phyloP scores from a whole-genome alignment of 768 basidiomycete species.

The Phaeotremella skinneri region DNA sequence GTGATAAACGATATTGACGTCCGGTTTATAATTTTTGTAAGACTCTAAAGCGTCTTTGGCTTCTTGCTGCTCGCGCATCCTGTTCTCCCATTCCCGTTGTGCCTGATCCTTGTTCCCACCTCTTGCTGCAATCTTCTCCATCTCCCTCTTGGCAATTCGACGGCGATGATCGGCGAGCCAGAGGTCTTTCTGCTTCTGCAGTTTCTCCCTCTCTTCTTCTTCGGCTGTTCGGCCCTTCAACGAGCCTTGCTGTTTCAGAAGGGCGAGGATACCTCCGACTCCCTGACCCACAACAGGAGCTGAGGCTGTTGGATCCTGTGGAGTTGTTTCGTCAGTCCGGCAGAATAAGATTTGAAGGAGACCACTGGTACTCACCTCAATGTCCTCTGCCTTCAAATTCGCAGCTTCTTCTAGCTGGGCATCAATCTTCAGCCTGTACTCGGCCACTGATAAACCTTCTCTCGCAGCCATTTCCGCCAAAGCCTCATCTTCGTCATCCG shows the following conservation, averaged over 20 bases:
- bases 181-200: slow-evolving; percentile 77
- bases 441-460: slow-evolving; percentile 49
- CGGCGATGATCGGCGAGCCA: slow-evolving; percentile 86
- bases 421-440: slow-evolving; percentile 55
- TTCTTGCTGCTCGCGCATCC: slow-evolving; percentile 85
- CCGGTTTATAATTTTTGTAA: slow-evolving; percentile 94
- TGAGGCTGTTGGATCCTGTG: slow-evolving; percentile 61
- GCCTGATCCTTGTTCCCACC: slow-evolving; percentile 83
- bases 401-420: slow-evolving; percentile 77
- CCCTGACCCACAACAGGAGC: slow-evolving; percentile 81
- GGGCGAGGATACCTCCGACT: slow-evolving; percentile 80
- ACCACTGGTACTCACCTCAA: slow-evolving; percentile 44
- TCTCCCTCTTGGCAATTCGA: slow-evolving; percentile 71
- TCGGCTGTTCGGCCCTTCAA: slow-evolving; percentile 66
- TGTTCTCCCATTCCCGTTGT: slow-evolving; percentile 90
- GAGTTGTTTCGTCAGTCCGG: not conserved
- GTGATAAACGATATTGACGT: slow-evolving; percentile 91
- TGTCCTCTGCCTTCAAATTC: slow-evolving; percentile 61
- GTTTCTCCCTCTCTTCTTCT: slow-evolving; percentile 69
- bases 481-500: slow-evolving; percentile 72
- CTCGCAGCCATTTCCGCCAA: slow-evolving; percentile 51
- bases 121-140: slow-evolving; percentile 71
- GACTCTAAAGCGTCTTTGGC: slow-evolving; percentile 73
- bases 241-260: slow-evolving; percentile 90
- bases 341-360: not conserved